Conservation (phyloP, 129 eudicot genomes). For the Saussurea involucrata region DNA sequence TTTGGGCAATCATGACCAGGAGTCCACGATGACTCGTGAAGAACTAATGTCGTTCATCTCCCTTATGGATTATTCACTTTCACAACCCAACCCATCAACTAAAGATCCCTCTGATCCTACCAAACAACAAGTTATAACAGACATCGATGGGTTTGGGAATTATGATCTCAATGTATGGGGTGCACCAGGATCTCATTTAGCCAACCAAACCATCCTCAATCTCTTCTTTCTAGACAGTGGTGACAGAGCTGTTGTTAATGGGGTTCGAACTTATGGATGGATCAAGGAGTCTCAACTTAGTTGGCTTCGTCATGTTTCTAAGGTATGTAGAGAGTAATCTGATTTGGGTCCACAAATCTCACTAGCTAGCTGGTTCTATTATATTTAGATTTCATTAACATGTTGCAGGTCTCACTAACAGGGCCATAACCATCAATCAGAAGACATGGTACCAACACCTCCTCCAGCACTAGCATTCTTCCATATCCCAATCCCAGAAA, state of each 20-base stretch:
- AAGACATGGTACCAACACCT: neutral
- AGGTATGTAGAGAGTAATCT: slow-evolving; percentile 8
- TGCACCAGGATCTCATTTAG: slow-evolving; percentile 67
- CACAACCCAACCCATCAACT: slow-evolving; percentile 67
- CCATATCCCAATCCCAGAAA: slow-evolving; percentile 95
- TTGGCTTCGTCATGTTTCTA: slow-evolving; percentile 74
- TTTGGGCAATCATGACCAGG: slow-evolving; percentile 97
- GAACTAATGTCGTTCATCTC: slow-evolving; percentile 92
- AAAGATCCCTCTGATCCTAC: slow-evolving; percentile 28
- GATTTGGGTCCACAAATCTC: neutral
- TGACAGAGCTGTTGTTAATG: slow-evolving; percentile 74
- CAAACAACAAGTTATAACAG: slow-evolving; percentile 25
- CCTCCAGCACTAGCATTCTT: slow-evolving; percentile 75
- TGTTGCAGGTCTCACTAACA: slow-evolving; percentile 73
- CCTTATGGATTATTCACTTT: slow-evolving; percentile 94
- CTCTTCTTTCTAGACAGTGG: slow-evolving; percentile 94
- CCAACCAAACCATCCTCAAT: slow-evolving; percentile 69
- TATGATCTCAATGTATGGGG: slow-evolving; percentile 82
- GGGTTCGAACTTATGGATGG: slow-evolving; percentile 85
- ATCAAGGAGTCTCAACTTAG: slow-evolving; percentile 86
- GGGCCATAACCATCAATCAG: slow-evolving; percentile 41
- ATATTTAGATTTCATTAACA: slow-evolving; percentile 60
- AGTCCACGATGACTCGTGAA: slow-evolving; percentile 89
- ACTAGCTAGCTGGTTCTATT: slow-evolving; percentile 11
- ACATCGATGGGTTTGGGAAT: slow-evolving; percentile 88